Conservation (phyloP, 805 yeast species). For the Starmerella powellii region DNA sequence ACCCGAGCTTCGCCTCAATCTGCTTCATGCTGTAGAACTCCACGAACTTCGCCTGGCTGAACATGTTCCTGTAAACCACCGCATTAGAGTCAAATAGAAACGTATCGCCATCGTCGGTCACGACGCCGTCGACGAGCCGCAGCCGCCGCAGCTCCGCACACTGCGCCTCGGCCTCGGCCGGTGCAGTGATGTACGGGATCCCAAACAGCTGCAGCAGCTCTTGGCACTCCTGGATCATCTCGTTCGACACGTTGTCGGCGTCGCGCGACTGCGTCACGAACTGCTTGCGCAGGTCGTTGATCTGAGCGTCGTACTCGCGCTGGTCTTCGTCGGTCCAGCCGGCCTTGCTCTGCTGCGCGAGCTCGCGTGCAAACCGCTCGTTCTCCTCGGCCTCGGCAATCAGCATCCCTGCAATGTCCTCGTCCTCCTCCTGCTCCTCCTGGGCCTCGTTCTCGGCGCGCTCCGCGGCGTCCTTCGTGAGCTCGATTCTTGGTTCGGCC, state of each 20-base stretch:
- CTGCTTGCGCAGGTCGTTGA: conserved; percentile 44
- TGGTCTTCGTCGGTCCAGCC: conserved; percentile 17
- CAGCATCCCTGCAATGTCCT: conserved; percentile 48
- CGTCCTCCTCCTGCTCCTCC: conserved; percentile 56
- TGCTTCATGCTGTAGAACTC: conserved; percentile 62
- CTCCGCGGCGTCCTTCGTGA: conserved; percentile 14
- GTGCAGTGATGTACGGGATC: conserved; percentile 88
- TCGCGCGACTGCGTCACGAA: conserved; percentile 64
- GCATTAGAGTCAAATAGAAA: conserved; percentile 77
- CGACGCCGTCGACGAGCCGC: conserved; percentile 79
- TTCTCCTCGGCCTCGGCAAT: conserved; percentile 63
- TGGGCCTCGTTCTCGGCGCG: conserved; percentile 27
- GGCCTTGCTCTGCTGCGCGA: conserved; percentile 24
- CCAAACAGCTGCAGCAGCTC: conserved; percentile 80
- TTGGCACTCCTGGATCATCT: conserved; percentile 84
- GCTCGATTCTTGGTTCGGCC: neutral
- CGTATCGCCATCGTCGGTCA: conserved; percentile 96
- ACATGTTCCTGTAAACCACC: conserved; percentile 75
- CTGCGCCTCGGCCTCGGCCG: conserved; percentile 99
- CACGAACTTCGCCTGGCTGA: conserved; percentile 82
- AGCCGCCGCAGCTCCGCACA: conserved; percentile 70
- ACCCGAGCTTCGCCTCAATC: conserved; percentile 51
- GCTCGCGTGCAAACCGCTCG: conserved; percentile 42
- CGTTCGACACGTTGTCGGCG: conserved; percentile 77
- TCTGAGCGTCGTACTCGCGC: conserved; percentile 23